Evolutionary conservation across 441 rosid species (phyloP).

Genomic region (Corymbia citriodora): DNA sequence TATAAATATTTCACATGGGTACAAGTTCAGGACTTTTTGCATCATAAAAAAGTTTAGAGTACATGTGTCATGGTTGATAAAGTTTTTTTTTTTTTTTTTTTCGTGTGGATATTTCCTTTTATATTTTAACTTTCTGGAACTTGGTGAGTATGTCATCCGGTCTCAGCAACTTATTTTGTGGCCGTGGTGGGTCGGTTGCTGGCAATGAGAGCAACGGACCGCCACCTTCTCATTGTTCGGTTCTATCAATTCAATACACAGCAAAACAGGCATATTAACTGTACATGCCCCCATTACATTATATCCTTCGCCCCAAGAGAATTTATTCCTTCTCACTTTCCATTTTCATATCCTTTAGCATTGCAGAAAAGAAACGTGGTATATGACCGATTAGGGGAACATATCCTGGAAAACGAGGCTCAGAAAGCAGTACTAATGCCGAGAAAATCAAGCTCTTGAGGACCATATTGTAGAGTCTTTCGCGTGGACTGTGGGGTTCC

Average conservation of each 20-base stretch:
- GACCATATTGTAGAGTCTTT: neutral
- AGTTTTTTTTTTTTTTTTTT: too few relatives aligned
- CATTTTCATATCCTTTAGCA: neutral
- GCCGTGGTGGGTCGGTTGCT: too few relatives aligned
- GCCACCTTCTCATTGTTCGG: neutral
- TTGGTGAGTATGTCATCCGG: neutral
- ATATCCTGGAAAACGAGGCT: neutral
- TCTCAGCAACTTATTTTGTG: neutral
- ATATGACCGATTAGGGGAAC: neutral
- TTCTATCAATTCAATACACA: neutral
- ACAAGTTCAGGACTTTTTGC: too few relatives aligned
- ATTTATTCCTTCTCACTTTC: neutral
- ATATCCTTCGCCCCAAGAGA: neutral
- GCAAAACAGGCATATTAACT: neutral
- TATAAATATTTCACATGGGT: too few relatives aligned
- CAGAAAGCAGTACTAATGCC: neutral
- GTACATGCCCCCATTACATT: neutral
- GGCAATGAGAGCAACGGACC: too few relatives aligned
- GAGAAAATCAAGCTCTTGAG: neutral
- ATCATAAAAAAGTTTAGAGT: too few relatives aligned
- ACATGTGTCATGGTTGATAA: too few relatives aligned
- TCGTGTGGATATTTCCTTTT: too few relatives aligned
- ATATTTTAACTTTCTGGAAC: neutral
- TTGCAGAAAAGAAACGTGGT: neutral
- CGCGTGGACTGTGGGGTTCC: neutral